phyloP scores from a whole-genome alignment of 768 basidiomycete genomes.

The Rossbeevera mucosa region DNA sequence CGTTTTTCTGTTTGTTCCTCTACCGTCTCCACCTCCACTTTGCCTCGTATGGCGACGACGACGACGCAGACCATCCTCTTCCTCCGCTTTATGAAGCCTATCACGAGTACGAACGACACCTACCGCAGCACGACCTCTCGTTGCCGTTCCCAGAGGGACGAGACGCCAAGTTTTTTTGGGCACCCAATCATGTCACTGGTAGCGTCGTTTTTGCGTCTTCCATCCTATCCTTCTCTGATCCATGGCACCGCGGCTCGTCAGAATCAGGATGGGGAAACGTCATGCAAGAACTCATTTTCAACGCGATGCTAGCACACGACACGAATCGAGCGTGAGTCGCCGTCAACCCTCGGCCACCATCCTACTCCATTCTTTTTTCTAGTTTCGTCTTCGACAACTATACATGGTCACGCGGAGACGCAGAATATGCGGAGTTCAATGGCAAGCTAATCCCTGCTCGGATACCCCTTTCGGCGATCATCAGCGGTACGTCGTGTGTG shows the following conservation, averaged over 20 bases:
- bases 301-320: slow-evolving; percentile 45
- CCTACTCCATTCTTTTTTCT: background rate
- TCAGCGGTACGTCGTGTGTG: slow-evolving; percentile 38
- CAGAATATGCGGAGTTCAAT: slow-evolving; percentile 43
- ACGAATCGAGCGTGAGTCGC: slow-evolving; percentile 45
- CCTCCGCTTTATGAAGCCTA: slow-evolving; percentile 47
- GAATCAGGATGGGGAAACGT: slow-evolving; percentile 60
- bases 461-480: slow-evolving; percentile 50
- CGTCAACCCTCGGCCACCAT: background rate
- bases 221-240: background rate
- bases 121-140: slow-evolving; percentile 43
- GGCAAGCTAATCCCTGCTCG: slow-evolving; percentile 49
- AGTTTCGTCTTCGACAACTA: slow-evolving; percentile 59
- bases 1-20: slow-evolving; percentile 17
- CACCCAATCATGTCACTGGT: slow-evolving; percentile 45
- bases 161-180: slow-evolving; percentile 43
- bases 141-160: slow-evolving; percentile 38
- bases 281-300: slow-evolving; percentile 54
- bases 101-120: slow-evolving; percentile 38
- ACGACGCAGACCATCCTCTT: slow-evolving; percentile 9
- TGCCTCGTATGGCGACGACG: slow-evolving; percentile 1
- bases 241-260: slow-evolving; percentile 13
- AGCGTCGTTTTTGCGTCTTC: slow-evolving; percentile 5
- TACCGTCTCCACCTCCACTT: background rate
- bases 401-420: slow-evolving; percentile 44